Base-by-base conservation (phyloP, 495 filamentous ascomycete genomes). In the Aspergillus nanangensis region DNA sequence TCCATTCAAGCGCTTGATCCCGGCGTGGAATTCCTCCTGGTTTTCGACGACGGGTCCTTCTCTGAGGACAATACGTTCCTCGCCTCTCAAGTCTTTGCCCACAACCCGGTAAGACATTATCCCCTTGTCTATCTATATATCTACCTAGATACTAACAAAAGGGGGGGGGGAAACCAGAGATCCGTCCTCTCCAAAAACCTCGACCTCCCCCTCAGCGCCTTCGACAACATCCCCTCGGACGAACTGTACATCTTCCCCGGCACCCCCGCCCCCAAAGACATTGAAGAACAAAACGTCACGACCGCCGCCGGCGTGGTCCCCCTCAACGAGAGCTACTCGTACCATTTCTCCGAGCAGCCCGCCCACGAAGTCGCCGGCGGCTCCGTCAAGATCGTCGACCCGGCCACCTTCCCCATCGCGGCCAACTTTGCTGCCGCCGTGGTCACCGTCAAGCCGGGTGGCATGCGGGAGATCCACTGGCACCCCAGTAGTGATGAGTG, bases 401-500 rank as follows among this genome's bases (percentile, higher is more conserved):
- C 82, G 0, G 48, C 61, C 0, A 79, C 70, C 5, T 87, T 87
- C 69, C 84, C 84, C 3, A 65, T 84, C 8, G 74, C 77, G 3
- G 47, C 43, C 21, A 77, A 72, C 51, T 82, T 87, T 64, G 77
- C 79, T 1, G 78, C 79, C 0, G 83, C 83, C 0, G 55, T 85
- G 0, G 81, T 87, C 0, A 82, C 77, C 1, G 75, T 91, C 14
- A 69, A 81, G 32, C 84, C 86, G 0, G 84, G 84, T 32, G 83
- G 80, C 1, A 77, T 91, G 76, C 78, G 87, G 3, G 87, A 91
- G 58, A 77, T 91, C 33, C 86, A 91, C 63, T 91, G 87, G 86
- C 86, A 89, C 51, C 81, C 83, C 0, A 76, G 72, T 8, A 79
- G 78, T 18, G 86, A 89, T 60, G 86, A 90, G 53, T 91, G 84